Evolutionary conservation across 2,329 filamentous ascomycete genomes (phyloP).

Genomic region (Lomentospora prolificans): DNA sequence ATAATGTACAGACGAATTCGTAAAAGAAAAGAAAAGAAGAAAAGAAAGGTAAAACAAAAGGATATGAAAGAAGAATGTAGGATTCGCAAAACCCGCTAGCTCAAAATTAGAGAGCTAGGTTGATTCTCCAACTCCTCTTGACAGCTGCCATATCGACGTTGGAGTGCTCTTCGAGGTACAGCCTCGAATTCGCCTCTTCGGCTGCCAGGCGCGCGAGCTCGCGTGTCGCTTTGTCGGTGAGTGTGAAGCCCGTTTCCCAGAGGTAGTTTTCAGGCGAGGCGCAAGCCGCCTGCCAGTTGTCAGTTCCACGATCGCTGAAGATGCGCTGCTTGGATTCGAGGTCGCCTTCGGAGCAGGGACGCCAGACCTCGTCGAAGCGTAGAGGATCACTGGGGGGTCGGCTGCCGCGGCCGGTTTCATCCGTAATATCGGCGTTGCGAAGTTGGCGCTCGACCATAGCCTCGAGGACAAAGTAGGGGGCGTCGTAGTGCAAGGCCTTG

Average conservation of each 20-base stretch:
- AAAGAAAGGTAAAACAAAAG: background rate
- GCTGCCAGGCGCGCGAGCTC: background rate
- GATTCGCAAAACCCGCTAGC: background rate
- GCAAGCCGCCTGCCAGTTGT: background rate
- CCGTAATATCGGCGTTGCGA: conserved; percentile 28
- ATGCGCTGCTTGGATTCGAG: conserved; percentile 8
- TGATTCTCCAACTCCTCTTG: background rate
- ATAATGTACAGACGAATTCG: background rate
- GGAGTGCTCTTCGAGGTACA: background rate
- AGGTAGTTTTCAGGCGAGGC: conserved; percentile 32
- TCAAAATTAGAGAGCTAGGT: background rate
- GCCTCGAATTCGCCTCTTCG: background rate
- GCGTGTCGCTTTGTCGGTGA: conserved; percentile 17
- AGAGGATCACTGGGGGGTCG: conserved; percentile 19
- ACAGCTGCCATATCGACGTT: background rate
- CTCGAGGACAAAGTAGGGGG: conserved; percentile 29
- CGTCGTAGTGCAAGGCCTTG: conserved; percentile 31
- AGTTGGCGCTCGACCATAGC: conserved; percentile 39
- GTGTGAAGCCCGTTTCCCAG: conserved; percentile 41
- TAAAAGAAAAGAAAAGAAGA: background rate
- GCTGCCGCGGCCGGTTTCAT: conserved; percentile 33
- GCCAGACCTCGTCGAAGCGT: conserved; percentile 31
- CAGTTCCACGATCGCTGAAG: conserved; percentile 26
- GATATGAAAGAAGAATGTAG: background rate
- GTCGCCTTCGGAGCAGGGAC: conserved; percentile 28